Evolutionary conservation across 495 filamentous ascomycete species (phyloP), one percentile per base, ranked within the genome.

Genomic region (Aspergillus coremiiformis): DNA sequence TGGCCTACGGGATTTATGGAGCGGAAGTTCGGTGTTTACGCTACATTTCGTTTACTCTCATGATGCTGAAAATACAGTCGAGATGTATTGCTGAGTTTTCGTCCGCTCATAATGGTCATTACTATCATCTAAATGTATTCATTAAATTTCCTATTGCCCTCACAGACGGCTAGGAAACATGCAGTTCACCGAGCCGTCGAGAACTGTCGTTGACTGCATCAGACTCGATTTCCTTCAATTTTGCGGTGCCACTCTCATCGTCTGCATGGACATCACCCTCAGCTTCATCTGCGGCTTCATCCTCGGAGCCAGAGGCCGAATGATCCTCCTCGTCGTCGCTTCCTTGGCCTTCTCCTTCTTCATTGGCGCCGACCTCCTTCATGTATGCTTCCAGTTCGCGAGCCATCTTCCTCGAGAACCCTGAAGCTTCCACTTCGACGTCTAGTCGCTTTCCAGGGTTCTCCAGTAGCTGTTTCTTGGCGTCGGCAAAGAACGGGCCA

Each of bases 321-420:
- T 72, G 69, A 17, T 72, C 73, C 1, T 75, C 66, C 4, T 67
- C 64, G 11, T 68, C 68, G 4, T 65, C 66, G 1, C 59, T 70
- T 3, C 75, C 67, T 9, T 82, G 42, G n/a, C 51, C 63, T n/a
- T 69, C 74, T 0, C 61, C 82, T 1, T n/a, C n/a, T n/a, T 74
- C 78, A 55, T 83, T 78, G 5, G 76, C 79, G 17, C 81, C 83
- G 20, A 84, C 78, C 24, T 82, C 84, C 56, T 83, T 81, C 77
- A 96, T 94, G 62, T 94, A 95, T 5, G 79, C 79, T 59, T 95
- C 92, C 20, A 97, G 70, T 53, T 97, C 93, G 61, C 89, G 93
- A 14, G 86, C 86, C 81, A 93, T 93, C 77, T 96, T 97, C 70
- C 83, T 91, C 14, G 89, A 94, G 66, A 96, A 96, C 0, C 94